phyloP scores from a whole-genome alignment of 192 early-diverging fungal genomes.

The Dissophora globulifera region DNA sequence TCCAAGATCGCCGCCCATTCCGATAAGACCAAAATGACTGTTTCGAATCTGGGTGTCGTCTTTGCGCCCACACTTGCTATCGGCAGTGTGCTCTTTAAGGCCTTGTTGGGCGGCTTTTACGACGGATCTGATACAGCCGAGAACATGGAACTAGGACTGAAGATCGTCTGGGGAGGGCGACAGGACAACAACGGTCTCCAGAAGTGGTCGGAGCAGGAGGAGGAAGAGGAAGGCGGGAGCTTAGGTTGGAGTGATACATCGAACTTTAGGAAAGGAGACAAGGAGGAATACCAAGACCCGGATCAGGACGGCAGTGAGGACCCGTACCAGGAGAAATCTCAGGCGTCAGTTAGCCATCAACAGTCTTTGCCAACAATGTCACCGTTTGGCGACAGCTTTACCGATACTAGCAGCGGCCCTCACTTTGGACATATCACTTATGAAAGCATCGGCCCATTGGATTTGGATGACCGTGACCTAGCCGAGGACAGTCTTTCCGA shows the following conservation, averaged over 20 bases:
- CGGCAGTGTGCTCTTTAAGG: conserved; percentile 64
- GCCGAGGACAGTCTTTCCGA: neutral
- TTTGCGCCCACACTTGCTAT: conserved; percentile 71
- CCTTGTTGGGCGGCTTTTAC: conserved; percentile 56
- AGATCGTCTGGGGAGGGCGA: conserved; percentile 44
- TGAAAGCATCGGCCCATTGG: neutral
- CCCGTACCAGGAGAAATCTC: neutral
- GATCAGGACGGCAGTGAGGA: neutral
- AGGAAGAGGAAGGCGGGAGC: neutral
- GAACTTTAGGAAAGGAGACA: neutral
- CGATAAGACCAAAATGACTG: conserved; percentile 68
- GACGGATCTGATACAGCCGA: conserved; percentile 30
- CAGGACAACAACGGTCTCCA: conserved; percentile 17
- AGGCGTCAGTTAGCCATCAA: conserved; percentile 1
- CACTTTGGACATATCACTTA: neutral
- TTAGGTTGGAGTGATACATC: neutral
- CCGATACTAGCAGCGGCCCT: neutral
- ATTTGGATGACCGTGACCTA: neutral
- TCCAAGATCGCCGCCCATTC: conserved; percentile 58
- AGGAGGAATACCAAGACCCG: conserved; percentile 13
- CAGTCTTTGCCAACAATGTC: conserved; percentile 8
- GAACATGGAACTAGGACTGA: conserved; percentile 36
- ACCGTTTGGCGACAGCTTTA: conserved; percentile 11
- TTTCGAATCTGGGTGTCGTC: conserved; percentile 67
- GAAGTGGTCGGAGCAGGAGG: conserved; percentile 12